Evolutionary conservation across 192 early-diverging fungal genomes (phyloP), one percentile per base, ranked within the genome.

Genomic region (Backusella australiensis): DNA sequence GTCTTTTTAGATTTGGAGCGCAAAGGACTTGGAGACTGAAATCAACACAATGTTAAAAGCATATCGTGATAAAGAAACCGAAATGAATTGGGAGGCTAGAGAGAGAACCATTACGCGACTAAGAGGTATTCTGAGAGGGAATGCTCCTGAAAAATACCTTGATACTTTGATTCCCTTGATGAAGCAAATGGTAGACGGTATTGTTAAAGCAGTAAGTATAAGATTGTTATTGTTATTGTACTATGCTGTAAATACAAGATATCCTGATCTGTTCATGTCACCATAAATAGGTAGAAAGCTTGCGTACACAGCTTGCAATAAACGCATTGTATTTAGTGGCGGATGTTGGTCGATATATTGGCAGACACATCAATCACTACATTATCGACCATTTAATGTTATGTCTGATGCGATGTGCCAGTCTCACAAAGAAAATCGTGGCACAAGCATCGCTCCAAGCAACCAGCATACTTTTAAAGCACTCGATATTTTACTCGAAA

Each of bases 301-400:
- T 74, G 6, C 72, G 83, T 29, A 85, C 84, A 44, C 76, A 82
- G 26, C 73, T 86, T 0, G 75, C 81, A 38, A 76, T 86, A n/a
- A 72, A 83, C 9, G 56, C 73, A 29, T 44, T 78, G 29, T 42
- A 63, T 6, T 53, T 82, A 7, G 71, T 84, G 4, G 72, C 41
- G 12, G 85, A 86, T 75, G 69, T 86, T 56, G 78, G 72, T 41
- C 76, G 52, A 26, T 75, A 65, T 29, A 49, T 83, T 15, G 74
- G 74, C 3, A 21, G 39, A 15, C 2, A 44, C 3, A 38, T 86
- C 6, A 83, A 86, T 65, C 41, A 63, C 17, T 86, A 82, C 66
- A 77, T 79, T 1, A 75, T 65, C 35, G 85, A 86, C 36, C 81
- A 80, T 15, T 38, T 84, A 19, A 69, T 86, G 29, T 29, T 56